Evolutionary conservation across 2,329 filamentous ascomycete genomes (phyloP).

Genomic region (Venturia oleaginea): DNA sequence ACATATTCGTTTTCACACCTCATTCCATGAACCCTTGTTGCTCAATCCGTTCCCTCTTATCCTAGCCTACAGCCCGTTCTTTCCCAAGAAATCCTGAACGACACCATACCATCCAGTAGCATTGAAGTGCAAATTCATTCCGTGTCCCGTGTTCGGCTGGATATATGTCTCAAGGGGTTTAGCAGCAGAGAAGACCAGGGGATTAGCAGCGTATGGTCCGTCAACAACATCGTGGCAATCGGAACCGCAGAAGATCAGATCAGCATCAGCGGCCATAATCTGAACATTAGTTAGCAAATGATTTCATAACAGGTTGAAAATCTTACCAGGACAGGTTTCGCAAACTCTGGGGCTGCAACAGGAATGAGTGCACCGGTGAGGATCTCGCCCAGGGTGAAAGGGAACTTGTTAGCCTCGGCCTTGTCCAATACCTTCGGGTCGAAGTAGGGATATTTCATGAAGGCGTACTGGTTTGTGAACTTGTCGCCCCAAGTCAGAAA

Average conservation of each 20-base stretch:
- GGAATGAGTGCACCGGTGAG: neutral
- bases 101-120: slow-evolving; percentile 21
- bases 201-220: slow-evolving; percentile 19
- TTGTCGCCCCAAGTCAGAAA: slow-evolving; percentile 22
- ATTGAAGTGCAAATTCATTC: slow-evolving; percentile 25
- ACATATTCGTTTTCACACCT: too few relatives aligned
- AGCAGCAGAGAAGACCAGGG: slow-evolving; percentile 19
- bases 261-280: slow-evolving; percentile 15
- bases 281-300: neutral
- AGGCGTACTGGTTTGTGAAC: slow-evolving; percentile 23
- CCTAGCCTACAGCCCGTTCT: slow-evolving; percentile 12
- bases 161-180: slow-evolving; percentile 14
- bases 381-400: slow-evolving; percentile 25
- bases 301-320: neutral
- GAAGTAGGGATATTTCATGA: slow-evolving; percentile 24
- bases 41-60: neutral
- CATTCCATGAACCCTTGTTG: too few relatives aligned
- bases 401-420: slow-evolving; percentile 22
- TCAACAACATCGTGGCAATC: slow-evolving; percentile 20
- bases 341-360: slow-evolving; percentile 17
- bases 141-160: slow-evolving; percentile 21
- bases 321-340: slow-evolving; percentile 21
- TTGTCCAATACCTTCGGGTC: slow-evolving; percentile 20
- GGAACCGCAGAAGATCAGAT: slow-evolving; percentile 25
- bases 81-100: slow-evolving; percentile 21